Evolutionary conservation across 1,139 yeast species (phyloP).

Genomic region (Saccharomycopsis hybrid): DNA sequence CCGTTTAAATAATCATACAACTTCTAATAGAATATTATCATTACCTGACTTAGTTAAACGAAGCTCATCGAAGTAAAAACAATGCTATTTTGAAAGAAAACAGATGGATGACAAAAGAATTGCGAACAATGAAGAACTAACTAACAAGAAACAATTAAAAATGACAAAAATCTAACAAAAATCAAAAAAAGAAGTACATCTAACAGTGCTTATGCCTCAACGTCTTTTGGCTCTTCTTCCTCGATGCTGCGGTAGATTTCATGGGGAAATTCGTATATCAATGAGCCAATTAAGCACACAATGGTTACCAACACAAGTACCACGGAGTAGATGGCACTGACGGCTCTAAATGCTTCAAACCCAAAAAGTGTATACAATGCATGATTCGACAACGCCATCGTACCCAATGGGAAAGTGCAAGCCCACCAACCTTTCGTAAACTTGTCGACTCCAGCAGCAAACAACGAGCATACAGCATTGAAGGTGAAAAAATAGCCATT

Average conservation of each 20-base stretch:
- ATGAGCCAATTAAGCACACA: conserved; percentile 33
- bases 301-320: conserved; percentile 35
- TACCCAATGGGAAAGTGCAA: conserved; percentile 85
- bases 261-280: conserved; percentile 28
- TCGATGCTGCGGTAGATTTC: conserved; percentile 1
- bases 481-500: conserved; percentile 62
- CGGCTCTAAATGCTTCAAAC: conserved; percentile 48
- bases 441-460: conserved; percentile 34
- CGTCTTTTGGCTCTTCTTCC: conserved; percentile 5
- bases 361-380: conserved; percentile 42
- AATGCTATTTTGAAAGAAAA: no score
- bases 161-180: no score
- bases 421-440: conserved; percentile 76
- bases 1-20: no score
- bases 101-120: no score
- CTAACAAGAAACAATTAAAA: no score
- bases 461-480: conserved; percentile 41
- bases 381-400: conserved; percentile 59
- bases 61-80: no score
- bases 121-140: no score
- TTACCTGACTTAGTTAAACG: no score
- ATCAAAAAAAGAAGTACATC: no score
- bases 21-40: no score
- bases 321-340: conserved; percentile 57
- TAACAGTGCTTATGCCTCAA: no score